Conservation (phyloP, 192 early-diverging fungal species). For the Chytriomyces sp. region DNA sequence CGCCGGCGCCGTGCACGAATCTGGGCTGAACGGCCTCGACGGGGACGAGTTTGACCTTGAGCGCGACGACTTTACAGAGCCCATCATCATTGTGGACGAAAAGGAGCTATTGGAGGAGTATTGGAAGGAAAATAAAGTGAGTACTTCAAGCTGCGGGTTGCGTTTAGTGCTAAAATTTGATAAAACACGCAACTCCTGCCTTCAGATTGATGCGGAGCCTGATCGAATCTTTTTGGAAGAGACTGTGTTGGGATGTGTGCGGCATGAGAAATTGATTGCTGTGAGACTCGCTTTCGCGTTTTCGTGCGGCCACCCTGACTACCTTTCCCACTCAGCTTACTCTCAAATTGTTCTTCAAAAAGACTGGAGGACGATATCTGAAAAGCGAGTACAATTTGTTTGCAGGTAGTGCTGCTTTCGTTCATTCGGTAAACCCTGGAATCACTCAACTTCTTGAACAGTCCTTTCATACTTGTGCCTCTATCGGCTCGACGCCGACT, state of each 20-base stretch:
- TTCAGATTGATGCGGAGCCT: slow-evolving; percentile 27
- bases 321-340: slow-evolving; percentile 27
- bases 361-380: slow-evolving; percentile 41
- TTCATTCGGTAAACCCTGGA: neutral
- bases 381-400: slow-evolving; percentile 48
- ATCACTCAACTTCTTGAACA: slow-evolving; percentile 3
- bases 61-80: slow-evolving; percentile 17
- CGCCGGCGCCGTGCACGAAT: slow-evolving; percentile 15
- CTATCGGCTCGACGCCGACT: slow-evolving; percentile 42
- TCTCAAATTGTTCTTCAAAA: slow-evolving; percentile 37
- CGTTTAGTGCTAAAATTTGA: neutral
- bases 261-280: slow-evolving; percentile 42
- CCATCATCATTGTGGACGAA: slow-evolving; percentile 38
- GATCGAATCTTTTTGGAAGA: slow-evolving; percentile 46
- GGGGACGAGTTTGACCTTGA: neutral
- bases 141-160: neutral
- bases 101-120: slow-evolving; percentile 43
- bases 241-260: slow-evolving; percentile 44
- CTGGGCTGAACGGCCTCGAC: neutral
- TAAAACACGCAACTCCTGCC: neutral
- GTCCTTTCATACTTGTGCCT: slow-evolving; percentile 50
- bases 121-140: slow-evolving; percentile 35
- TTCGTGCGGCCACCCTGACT: neutral
- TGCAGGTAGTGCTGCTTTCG: slow-evolving; percentile 26
- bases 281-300: slow-evolving; percentile 17